phyloP scores from a whole-genome alignment of 1,284 basidiomycete genomes.

The Apiotrichum akiyoshidainum region DNA sequence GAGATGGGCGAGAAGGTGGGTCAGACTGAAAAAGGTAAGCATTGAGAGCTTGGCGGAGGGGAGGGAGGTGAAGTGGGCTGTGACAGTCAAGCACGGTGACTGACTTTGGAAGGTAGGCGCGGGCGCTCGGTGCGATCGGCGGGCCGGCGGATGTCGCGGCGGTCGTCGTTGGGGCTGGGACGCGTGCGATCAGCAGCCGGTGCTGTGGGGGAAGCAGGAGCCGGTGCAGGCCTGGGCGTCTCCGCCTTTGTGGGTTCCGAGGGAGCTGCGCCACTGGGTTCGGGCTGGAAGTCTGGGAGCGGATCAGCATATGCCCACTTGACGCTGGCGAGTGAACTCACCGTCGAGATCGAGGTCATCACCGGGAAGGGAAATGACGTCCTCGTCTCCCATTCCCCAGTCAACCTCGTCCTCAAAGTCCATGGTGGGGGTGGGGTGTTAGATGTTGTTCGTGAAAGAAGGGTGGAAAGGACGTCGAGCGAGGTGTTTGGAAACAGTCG shows the following conservation, averaged over 20 bases:
- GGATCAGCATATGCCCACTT: not conserved
- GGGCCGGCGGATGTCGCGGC: not conserved
- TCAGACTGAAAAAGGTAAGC: not conserved
- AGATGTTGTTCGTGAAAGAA: no score
- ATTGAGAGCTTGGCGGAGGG: no score
- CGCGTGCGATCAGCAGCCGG: not conserved
- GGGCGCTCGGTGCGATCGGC: not conserved
- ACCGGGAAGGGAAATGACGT: slow-evolving; percentile 17
- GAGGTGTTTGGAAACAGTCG: no score
- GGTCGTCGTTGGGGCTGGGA: not conserved
- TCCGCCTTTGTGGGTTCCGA: not conserved
- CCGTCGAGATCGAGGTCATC: slow-evolving; percentile 9
- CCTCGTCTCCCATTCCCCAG: slow-evolving; percentile 27
- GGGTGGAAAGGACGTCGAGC: no score
- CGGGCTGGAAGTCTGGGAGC: not conserved
- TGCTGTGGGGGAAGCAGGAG: not conserved
- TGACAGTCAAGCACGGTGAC: not conserved
- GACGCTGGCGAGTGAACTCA: not conserved
- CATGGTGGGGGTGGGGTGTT: slow-evolving; percentile 11
- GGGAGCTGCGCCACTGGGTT: not conserved
- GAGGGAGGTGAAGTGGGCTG: no score
- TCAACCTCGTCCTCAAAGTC: slow-evolving; percentile 30
- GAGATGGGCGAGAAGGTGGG: not conserved
- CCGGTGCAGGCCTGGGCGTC: not conserved
- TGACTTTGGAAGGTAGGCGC: not conserved